phyloP scores from a whole-genome alignment of 2,329 filamentous ascomycete species.

The Aspergillus viridinutans region DNA sequence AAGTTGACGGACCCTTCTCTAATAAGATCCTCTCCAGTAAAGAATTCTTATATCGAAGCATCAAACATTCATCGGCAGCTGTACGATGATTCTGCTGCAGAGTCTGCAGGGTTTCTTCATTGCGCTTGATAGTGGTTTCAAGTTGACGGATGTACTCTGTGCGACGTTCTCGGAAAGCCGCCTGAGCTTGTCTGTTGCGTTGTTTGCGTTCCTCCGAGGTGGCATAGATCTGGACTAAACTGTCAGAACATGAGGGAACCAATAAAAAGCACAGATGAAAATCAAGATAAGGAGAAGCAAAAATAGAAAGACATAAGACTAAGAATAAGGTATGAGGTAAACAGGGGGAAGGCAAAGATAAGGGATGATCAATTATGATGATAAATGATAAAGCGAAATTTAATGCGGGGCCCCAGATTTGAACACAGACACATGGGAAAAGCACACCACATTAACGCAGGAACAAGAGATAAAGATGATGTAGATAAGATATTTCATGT shows the following conservation, averaged over 20 bases:
- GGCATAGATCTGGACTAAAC: conserved; percentile 74
- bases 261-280: neutral
- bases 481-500: conserved; percentile 5
- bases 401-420: conserved; percentile 31
- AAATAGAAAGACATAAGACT: conserved; percentile 11
- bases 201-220: conserved; percentile 98
- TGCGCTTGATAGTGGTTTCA: conserved; percentile 93
- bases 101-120: conserved; percentile 89
- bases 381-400: conserved; percentile 16
- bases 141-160: conserved; percentile 99
- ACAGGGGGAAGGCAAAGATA: conserved; percentile 1
- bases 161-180: conserved; percentile 90
- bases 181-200: conserved; percentile 93
- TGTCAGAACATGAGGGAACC: no score
- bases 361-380: conserved; percentile 1
- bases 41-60: conserved; percentile 98
- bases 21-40: conserved; percentile 89
- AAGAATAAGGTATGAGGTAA: conserved; percentile 16
- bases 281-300: conserved; percentile 1
- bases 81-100: conserved; percentile 91
- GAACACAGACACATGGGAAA: conserved; percentile 1
- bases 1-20: conserved; percentile 70
- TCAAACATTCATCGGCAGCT: conserved; percentile 92
- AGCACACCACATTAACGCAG: conserved; percentile 6
- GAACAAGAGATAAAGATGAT: conserved; percentile 5